Evolutionary conservation across 768 basidiomycete genomes (phyloP).

Genomic region (Suillus plorans): DNA sequence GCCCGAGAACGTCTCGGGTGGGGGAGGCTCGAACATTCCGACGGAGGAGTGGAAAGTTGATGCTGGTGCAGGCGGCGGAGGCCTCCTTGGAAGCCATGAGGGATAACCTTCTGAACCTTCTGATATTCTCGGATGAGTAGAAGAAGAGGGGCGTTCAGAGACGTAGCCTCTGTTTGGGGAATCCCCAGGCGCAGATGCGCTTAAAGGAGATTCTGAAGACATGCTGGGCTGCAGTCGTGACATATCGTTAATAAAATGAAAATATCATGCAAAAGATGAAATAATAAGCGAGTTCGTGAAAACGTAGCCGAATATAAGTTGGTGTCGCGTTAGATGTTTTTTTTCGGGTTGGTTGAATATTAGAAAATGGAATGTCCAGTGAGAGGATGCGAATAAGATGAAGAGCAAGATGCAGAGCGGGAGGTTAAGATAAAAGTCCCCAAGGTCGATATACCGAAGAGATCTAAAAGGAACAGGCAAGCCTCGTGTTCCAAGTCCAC

Average conservation of each 20-base stretch:
- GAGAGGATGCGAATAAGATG: constrained; percentile 18
- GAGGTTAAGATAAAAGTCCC: constrained; percentile 19
- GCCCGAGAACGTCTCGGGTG: constrained; percentile 33
- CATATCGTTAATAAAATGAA: constrained; percentile 34
- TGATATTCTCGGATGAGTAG: constrained; percentile 31
- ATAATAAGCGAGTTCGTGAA: constrained; percentile 29
- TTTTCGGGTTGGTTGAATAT: constrained; percentile 21
- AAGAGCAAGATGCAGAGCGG: constrained; percentile 16
- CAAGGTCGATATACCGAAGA: constrained; percentile 1
- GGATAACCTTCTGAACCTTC: constrained; percentile 72
- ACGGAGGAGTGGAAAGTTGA: constrained; percentile 66
- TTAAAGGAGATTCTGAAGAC: constrained; percentile 31
- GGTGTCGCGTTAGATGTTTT: constrained; percentile 35
- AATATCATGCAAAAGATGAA: constrained; percentile 29
- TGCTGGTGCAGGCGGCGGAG: constrained; percentile 72
- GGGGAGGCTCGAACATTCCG: constrained; percentile 35
- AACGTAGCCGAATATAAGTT: constrained; percentile 21
- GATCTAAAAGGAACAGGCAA: constrained; percentile 26
- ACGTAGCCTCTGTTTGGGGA: constrained; percentile 29
- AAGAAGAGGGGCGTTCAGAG: constrained; percentile 36
- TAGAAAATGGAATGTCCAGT: constrained; percentile 12
- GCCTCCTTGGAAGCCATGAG: constrained; percentile 80
- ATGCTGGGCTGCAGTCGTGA: constrained; percentile 34
- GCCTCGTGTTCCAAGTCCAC: constrained; percentile 45
- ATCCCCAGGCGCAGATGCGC: constrained; percentile 20